phyloP scores from a whole-genome alignment of 768 basidiomycete species.

The Boletales sp. region DNA sequence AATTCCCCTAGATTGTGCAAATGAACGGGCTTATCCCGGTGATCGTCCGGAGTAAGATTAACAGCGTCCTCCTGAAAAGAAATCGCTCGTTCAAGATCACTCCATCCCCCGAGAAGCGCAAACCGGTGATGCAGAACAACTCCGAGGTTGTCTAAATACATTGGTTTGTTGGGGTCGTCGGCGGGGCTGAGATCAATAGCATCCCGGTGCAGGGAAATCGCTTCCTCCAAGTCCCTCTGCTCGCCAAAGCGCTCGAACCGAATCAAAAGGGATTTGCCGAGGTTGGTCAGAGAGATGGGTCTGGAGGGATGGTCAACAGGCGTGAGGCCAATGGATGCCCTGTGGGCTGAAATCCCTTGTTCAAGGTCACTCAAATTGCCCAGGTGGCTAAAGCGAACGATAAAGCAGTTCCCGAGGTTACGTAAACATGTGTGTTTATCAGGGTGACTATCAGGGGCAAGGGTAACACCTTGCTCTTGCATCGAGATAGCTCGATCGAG shows the following conservation, averaged over 20 bases:
- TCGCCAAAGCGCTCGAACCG: neutral
- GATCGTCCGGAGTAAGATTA: neutral
- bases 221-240: neutral
- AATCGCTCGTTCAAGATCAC: constrained; percentile 1
- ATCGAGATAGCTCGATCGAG: constrained; percentile 1
- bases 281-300: neutral
- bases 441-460: neutral
- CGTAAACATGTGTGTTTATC: neutral
- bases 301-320: neutral
- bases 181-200: neutral
- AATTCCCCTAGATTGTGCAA: neutral
- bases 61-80: neutral
- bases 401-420: neutral
- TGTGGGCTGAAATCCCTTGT: neutral
- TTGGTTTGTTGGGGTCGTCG: neutral
- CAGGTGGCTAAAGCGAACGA: neutral
- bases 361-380: neutral
- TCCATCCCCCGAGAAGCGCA: neutral
- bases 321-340: neutral
- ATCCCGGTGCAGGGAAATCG: neutral
- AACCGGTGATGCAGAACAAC: neutral
- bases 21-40: neutral
- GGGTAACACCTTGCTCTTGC: neutral
- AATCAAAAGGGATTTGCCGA: neutral
- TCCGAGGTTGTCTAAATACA: neutral